Conservation (phyloP, 2,329 filamentous ascomycete species). For the Monosporascus cannonballus region DNA sequence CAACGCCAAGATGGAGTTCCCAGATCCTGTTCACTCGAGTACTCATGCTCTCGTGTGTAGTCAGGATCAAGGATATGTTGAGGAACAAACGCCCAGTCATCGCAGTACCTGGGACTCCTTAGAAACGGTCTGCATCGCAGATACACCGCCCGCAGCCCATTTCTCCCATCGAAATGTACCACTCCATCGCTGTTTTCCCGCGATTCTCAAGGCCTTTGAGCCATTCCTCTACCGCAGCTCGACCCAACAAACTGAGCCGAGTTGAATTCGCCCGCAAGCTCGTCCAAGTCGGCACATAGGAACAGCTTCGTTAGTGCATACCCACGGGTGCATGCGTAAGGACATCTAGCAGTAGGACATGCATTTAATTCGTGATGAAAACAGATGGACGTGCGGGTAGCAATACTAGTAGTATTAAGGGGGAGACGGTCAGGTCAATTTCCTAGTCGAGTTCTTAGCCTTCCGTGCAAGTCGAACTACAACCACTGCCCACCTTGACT, state of each 20-base stretch:
- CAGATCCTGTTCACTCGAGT: too few relatives aligned
- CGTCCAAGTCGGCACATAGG: constrained; percentile 54
- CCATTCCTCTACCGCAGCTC: constrained; percentile 69
- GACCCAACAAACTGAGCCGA: constrained; percentile 60
- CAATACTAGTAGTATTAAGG: constrained; percentile 52
- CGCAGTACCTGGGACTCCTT: background rate
- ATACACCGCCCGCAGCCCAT: constrained; percentile 50
- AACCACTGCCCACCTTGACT: constrained; percentile 52
- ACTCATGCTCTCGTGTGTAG: too few relatives aligned
- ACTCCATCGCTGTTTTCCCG: constrained; percentile 53
- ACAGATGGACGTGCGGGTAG: constrained; percentile 64
- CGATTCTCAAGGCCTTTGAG: constrained; percentile 63
- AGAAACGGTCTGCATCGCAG: constrained; percentile 32
- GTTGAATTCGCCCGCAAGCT: constrained; percentile 56
- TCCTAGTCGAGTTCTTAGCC: constrained; percentile 46
- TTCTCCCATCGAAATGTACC: constrained; percentile 69
- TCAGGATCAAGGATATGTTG: too few relatives aligned
- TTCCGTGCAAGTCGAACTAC: constrained; percentile 2
- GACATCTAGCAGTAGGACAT: constrained; percentile 51
- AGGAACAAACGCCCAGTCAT: background rate
- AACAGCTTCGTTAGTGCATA: constrained; percentile 59
- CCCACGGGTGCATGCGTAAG: constrained; percentile 45
- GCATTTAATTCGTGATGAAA: constrained; percentile 54
- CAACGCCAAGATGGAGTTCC: too few relatives aligned
- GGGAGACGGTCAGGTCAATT: constrained; percentile 60